Percentiles rank a stretch among this genome's conserved stretches.
These are phyloP conservation scores for Cyanodermella asteris DNA, from an alignment of 2,329 filamentous ascomycete genomes.

Conservation along the genomic window DNA sequence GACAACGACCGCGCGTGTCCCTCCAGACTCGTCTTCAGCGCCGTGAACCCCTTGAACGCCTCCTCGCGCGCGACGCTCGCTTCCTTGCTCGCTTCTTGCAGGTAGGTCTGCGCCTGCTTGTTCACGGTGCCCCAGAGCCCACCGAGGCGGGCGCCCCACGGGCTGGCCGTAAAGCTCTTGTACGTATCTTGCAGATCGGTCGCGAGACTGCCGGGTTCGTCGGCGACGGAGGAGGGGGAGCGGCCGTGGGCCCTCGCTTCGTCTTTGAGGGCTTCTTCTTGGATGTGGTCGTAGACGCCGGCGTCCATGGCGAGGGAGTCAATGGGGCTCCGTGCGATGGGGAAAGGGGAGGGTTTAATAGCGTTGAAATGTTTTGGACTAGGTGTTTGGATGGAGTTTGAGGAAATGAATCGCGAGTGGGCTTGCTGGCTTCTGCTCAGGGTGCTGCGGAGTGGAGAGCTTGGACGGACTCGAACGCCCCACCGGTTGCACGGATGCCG, in stretches of 20 bases:
- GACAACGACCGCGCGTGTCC: slow-evolving; percentile 55
- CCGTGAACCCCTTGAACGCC: slow-evolving; percentile 59
- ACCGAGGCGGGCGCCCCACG: slow-evolving; percentile 75
- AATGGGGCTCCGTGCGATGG: slow-evolving; percentile 10
- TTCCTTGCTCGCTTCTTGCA: slow-evolving; percentile 64
- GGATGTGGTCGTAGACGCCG: slow-evolving; percentile 90
- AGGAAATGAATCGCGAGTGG: no score
- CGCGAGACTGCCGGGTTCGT: slow-evolving; percentile 42
- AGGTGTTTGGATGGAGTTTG: no score
- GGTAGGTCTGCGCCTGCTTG: slow-evolving; percentile 83
- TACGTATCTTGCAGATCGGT: slow-evolving; percentile 87
- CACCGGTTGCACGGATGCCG: no score
- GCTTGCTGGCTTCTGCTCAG: no score
- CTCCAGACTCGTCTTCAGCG: slow-evolving; percentile 43
- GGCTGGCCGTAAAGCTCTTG: slow-evolving; percentile 73
- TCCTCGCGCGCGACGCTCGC: slow-evolving; percentile 58
- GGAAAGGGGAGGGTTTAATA: slow-evolving; percentile 8
- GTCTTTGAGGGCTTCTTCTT: slow-evolving; percentile 61
- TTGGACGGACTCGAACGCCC: no score
- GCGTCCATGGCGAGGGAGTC: no score
- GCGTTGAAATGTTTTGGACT: no score
- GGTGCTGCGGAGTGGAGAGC: no score
- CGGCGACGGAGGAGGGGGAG: slow-evolving; percentile 22
- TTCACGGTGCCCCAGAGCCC: slow-evolving; percentile 81
- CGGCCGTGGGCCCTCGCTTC: no score